phyloP scores from a whole-genome alignment of 192 early-diverging fungal genomes.

The Diversispora eburnea region DNA sequence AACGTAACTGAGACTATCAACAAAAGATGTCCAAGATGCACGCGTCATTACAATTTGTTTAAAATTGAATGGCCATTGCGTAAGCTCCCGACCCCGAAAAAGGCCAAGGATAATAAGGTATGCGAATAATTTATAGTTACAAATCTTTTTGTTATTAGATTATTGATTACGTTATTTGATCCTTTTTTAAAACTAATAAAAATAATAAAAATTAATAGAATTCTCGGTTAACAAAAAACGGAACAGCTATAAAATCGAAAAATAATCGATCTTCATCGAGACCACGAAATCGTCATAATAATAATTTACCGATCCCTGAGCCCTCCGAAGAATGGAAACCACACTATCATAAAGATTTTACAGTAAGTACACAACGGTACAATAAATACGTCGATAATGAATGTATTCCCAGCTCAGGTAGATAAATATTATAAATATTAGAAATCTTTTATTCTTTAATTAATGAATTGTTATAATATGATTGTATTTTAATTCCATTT shows the following conservation, averaged over 20 bases:
- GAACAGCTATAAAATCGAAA: neutral
- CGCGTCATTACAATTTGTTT: constrained; percentile 7
- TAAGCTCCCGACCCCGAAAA: neutral
- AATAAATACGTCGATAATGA: neutral
- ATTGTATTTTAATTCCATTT: neutral
- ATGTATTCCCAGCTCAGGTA: neutral
- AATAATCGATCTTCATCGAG: neutral
- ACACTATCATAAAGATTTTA: neutral
- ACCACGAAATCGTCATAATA: neutral
- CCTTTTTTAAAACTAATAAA: too few species aligned
- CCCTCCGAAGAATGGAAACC: neutral
- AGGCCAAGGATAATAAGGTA: neutral
- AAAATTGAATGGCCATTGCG: constrained; percentile 14
- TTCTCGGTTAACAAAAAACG: neutral
- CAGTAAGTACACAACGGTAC: neutral
- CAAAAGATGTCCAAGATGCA: constrained; percentile 3
- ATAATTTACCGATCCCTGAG: neutral
- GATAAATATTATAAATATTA: neutral
- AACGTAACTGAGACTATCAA: neutral
- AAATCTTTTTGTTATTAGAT: too few species aligned
- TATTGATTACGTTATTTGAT: too few species aligned
- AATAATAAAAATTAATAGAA: neutral
- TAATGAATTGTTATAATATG: neutral
- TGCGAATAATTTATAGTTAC: neutral
- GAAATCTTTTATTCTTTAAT: neutral